phyloP scores from a whole-genome alignment of 2,329 filamentous ascomycete genomes.

The Hypoxylon rubiginosum region DNA sequence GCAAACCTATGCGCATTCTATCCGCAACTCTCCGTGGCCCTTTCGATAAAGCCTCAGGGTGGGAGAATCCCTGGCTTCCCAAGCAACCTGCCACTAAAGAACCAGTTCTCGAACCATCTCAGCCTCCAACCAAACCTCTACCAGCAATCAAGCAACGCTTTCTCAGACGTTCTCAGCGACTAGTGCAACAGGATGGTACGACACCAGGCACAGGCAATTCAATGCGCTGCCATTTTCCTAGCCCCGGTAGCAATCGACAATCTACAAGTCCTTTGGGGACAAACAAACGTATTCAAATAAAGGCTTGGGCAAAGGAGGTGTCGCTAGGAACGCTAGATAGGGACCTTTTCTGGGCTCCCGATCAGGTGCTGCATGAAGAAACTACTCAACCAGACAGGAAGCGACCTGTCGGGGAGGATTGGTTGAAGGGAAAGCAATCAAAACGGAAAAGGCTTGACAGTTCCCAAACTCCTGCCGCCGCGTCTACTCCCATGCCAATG shows the following conservation, averaged over 20 bases:
- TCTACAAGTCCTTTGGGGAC: conserved; percentile 31
- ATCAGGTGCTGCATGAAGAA: conserved; percentile 9
- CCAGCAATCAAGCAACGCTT: conserved; percentile 25
- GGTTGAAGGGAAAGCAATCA: conserved; percentile 48
- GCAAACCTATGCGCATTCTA: conserved; percentile 67
- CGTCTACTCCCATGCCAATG: conserved; percentile 44
- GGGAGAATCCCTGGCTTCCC: conserved; percentile 67
- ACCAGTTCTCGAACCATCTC: conserved; percentile 13
- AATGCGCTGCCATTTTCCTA: conserved; percentile 58
- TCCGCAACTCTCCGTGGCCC: conserved; percentile 74
- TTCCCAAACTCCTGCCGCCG: conserved; percentile 36
- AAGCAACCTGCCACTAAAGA: conserved; percentile 31
- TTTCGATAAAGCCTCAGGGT: conserved; percentile 65
- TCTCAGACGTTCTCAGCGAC: conserved; percentile 20
- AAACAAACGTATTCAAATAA: conserved; percentile 44
- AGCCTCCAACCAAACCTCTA: conserved; percentile 12
- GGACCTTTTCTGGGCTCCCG: conserved; percentile 51
- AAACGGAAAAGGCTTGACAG: conserved; percentile 44
- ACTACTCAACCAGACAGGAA: conserved; percentile 36
- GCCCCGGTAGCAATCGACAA: conserved; percentile 50
- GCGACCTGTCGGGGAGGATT: conserved; percentile 44
- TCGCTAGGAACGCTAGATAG: conserved; percentile 36
- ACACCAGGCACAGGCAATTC: conserved; percentile 40
- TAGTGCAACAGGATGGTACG: conserved; percentile 13
- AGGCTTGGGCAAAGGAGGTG: conserved; percentile 47